phyloP scores from a whole-genome alignment of 1,284 basidiomycete species.

The Anthracocystis panici-leucophaei region DNA sequence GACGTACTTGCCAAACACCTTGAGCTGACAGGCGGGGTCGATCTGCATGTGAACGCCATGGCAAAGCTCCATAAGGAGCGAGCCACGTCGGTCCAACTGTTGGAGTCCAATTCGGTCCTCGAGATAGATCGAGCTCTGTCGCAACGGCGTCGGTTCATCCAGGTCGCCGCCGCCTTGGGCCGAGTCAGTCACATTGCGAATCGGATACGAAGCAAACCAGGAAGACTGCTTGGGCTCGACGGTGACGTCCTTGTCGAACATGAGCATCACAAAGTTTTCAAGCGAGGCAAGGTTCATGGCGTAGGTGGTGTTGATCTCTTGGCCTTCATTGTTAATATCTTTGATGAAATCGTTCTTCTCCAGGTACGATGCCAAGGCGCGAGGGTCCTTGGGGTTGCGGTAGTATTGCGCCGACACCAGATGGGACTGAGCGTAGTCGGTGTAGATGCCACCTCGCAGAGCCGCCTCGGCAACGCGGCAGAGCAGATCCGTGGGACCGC shows the following conservation, averaged over 20 bases:
- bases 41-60: conserved; percentile 66
- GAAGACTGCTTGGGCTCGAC: conserved; percentile 64
- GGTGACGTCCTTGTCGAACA: conserved; percentile 64
- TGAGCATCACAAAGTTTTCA: conserved; percentile 69
- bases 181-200: conserved; percentile 41
- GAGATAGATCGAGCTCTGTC: conserved; percentile 79
- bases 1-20: conserved; percentile 62
- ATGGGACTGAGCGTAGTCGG: conserved; percentile 68
- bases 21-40: conserved; percentile 60
- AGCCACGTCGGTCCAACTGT: conserved; percentile 78
- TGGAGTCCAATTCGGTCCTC: conserved; percentile 91
- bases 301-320: conserved; percentile 57
- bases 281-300: conserved; percentile 59
- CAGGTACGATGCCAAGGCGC: conserved; percentile 80
- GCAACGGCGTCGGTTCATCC: conserved; percentile 76
- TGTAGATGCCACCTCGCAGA: conserved; percentile 82
- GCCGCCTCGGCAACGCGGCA: conserved; percentile 77
- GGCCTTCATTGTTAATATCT: conserved; percentile 70
- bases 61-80: conserved; percentile 63
- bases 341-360: conserved; percentile 74
- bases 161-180: conserved; percentile 3
- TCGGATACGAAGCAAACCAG: conserved; percentile 64
- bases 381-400: conserved; percentile 77
- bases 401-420: conserved; percentile 87
- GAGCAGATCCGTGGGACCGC: conserved; percentile 75